Evolutionary conservation across 495 filamentous ascomycete genomes (phyloP), one percentile per base, ranked within the genome.

Genomic region (Aspergillus incahuasiensis): DNA sequence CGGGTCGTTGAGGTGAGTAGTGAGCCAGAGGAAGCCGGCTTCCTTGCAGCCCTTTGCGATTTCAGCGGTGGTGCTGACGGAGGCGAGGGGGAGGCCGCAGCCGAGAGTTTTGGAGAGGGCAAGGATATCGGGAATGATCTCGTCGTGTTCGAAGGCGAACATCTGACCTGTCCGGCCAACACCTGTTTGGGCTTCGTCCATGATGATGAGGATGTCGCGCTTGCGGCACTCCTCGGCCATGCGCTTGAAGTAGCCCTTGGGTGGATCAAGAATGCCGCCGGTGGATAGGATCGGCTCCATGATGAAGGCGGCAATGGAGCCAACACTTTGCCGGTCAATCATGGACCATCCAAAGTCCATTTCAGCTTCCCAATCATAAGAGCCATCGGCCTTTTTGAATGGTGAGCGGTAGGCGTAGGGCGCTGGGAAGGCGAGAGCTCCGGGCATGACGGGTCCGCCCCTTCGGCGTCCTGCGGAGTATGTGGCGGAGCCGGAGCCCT

Each of bases 331-430:
- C 4, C 68, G 64, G 54, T 82, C 80, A 9, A 84, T 69, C 61
- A 82, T 62, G 15, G 63, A 64, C 73, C 78, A 82, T 4, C 74
- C 78, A 48, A 75, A 82, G 1, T 81, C 74, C 43, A 84, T 63
- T 59, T 84, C 80, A 0, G 76, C 63, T 47, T 79, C 70, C 81
- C 80, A 85, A 62, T 83, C 81, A 40, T 85, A 79, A 0, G 71
- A 71, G 1, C 80, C 77, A 52, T 81, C 75, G 0, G 67, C 20
- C n/a, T 70, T 67, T 8, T 74, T 72, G 49, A 82, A 82, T 0
- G 71, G 59, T 0, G 74, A 82, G 0, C 81, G 74, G 54, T 83
- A 85, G 0, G 75, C 72, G 30, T 83, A 77, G 1, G 79, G 82
- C 0, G 78, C 68, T 6, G 79, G 80, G 22, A 84, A 74, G 42